Evolutionary conservation across 306 rosid species (phyloP).

Genomic region (Gillenia trifoliata): DNA sequence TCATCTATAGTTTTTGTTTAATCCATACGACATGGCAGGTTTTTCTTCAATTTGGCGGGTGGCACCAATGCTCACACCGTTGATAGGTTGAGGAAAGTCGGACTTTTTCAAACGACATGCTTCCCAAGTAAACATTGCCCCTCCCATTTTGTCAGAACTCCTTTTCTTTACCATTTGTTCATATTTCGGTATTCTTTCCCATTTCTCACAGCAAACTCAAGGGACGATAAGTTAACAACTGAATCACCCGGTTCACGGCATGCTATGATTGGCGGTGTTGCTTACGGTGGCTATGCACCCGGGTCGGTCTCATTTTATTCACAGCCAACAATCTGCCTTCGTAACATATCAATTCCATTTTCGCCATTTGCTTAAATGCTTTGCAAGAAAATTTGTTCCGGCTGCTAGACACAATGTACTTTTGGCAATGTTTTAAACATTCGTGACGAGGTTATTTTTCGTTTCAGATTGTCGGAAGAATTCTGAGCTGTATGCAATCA

Average conservation of each 20-base stretch:
- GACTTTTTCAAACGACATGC: slow-evolving; percentile 52
- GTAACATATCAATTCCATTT: background rate
- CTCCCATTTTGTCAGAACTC: no score
- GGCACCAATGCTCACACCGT: slow-evolving; percentile 91
- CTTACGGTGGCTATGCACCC: slow-evolving; percentile 93
- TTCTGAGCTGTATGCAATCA: slow-evolving; percentile 60
- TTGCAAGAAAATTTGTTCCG: background rate
- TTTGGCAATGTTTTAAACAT: background rate
- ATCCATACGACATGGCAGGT: slow-evolving; percentile 37
- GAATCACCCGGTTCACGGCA: slow-evolving; percentile 27
- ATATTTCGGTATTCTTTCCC: no score
- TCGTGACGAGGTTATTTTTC: background rate
- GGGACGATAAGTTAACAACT: no score
- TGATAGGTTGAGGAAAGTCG: slow-evolving; percentile 62
- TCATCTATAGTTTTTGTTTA: background rate
- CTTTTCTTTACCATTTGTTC: no score
- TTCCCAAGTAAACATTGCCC: no score
- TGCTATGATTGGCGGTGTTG: slow-evolving; percentile 63
- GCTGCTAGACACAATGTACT: background rate
- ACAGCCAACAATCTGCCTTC: background rate
- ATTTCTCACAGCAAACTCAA: no score
- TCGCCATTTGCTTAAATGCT: no score
- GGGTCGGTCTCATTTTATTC: slow-evolving; percentile 41
- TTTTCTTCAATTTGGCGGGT: slow-evolving; percentile 93
- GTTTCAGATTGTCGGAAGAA: slow-evolving; percentile 76